Evolutionary conservation across 148 eudicot species (phyloP).

Genomic region (Rhododendron williamsianum): DNA sequence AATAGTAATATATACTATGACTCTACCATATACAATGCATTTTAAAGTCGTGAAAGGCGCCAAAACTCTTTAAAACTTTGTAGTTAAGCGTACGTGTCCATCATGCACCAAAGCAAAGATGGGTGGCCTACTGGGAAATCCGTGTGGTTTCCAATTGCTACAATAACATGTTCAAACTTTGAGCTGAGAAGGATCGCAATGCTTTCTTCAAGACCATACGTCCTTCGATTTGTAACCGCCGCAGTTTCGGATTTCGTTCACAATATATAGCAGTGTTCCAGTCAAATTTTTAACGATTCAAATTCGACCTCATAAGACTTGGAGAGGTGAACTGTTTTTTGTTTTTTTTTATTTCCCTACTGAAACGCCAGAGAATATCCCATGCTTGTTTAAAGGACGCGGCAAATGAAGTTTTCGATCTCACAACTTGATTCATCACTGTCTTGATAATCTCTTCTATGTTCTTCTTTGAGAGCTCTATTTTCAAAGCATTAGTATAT

Average conservation of each 20-base stretch:
- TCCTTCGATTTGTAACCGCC: background rate
- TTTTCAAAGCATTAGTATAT: background rate
- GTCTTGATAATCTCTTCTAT: slow-evolving; percentile 6
- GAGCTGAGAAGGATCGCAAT: background rate
- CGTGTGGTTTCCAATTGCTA: background rate
- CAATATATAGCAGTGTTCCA: background rate
- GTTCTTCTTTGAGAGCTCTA: background rate
- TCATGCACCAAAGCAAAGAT: no score
- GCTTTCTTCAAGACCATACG: background rate
- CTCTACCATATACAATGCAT: no score
- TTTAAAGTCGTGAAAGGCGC: no score
- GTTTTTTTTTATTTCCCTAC: background rate
- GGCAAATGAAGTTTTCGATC: background rate
- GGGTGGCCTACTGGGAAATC: no score
- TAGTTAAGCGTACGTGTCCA: no score
- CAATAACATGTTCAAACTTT: background rate
- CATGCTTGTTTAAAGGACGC: slow-evolving; percentile 2
- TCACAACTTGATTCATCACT: background rate
- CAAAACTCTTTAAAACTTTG: no score
- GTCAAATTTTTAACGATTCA: background rate
- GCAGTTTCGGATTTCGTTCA: background rate
- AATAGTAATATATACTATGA: no score
- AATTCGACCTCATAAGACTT: background rate
- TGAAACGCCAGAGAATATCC: background rate
- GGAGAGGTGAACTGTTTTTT: background rate